A percentile compares a stretch with the other conserved stretches of the same genome.
These are phyloP conservation scores for Capronia americana DNA, from an alignment of 2,329 filamentous ascomycete genomes.

Conservation along the genomic window DNA sequence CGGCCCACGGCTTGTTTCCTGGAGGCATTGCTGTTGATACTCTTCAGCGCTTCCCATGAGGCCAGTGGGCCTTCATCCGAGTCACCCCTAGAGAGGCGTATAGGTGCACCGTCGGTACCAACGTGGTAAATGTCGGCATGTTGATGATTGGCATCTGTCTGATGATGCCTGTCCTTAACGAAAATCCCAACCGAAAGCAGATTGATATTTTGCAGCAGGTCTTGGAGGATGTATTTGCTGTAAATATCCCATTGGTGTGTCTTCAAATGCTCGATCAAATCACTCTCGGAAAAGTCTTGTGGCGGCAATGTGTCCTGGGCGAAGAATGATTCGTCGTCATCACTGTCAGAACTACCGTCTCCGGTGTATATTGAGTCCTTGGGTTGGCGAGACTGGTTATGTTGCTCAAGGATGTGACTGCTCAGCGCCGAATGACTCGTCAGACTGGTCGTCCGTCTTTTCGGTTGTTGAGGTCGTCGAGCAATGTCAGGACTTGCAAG, in stretches of 20 bases:
- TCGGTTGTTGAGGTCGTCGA: constrained; percentile 1
- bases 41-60: constrained; percentile 46
- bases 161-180: constrained; percentile 52
- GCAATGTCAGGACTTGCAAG: constrained; percentile 8
- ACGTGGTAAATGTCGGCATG: constrained; percentile 67
- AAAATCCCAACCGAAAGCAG: constrained; percentile 46
- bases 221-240: constrained; percentile 50
- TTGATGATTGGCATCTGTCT: constrained; percentile 51
- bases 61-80: constrained; percentile 44
- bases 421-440: constrained; percentile 3
- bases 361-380: constrained; percentile 41
- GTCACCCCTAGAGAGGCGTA: constrained; percentile 44
- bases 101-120: constrained; percentile 53
- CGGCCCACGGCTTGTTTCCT: constrained; percentile 60
- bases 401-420: constrained; percentile 25
- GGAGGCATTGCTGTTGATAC: constrained; percentile 46
- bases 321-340: constrained; percentile 48
- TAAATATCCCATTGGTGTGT: constrained; percentile 52
- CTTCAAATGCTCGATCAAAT: constrained; percentile 54
- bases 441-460: constrained; percentile 9
- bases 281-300: constrained; percentile 52
- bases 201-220: constrained; percentile 52
- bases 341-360: constrained; percentile 46
- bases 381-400: constrained; percentile 24
- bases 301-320: constrained; percentile 50